Evolutionary conservation across 164 flowering plant genomes (phyloP).

Genomic region (Santalum album): DNA sequence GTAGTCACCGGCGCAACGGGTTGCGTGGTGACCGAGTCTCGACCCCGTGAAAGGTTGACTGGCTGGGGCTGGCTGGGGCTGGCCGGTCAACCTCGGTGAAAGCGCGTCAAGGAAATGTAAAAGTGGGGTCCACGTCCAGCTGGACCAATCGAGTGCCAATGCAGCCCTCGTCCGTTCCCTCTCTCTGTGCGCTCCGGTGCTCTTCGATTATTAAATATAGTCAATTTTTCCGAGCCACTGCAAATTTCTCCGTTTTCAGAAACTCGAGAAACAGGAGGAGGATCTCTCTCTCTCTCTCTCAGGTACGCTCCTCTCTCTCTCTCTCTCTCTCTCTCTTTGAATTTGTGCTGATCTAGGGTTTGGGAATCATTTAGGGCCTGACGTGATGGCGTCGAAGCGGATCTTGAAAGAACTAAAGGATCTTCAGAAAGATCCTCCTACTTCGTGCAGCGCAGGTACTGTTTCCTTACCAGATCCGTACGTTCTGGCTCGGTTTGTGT

Average conservation of each 20-base stretch:
- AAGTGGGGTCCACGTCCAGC: not conserved
- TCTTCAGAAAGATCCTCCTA: conserved; percentile 46
- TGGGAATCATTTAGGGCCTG: not conserved
- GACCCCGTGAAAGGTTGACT: too few relatives aligned
- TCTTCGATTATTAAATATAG: not conserved
- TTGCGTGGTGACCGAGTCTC: not conserved
- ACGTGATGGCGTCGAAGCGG: conserved; percentile 34
- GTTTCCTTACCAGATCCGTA: conserved; percentile 5
- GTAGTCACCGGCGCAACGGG: not conserved
- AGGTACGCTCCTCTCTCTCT: not conserved
- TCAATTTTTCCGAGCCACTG: not conserved
- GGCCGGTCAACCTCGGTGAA: not conserved
- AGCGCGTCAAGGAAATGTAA: too few relatives aligned
- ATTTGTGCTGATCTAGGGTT: conserved; percentile 9
- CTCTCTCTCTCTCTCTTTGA: not conserved
- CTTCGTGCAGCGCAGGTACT: conserved; percentile 39
- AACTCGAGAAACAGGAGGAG: not conserved
- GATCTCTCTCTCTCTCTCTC: conserved; percentile 11
- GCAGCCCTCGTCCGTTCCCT: too few relatives aligned
- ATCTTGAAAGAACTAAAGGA: conserved; percentile 38
- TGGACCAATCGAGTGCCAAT: not conserved
- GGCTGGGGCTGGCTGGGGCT: not conserved
- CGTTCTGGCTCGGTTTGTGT: not conserved
- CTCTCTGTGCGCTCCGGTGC: too few relatives aligned
- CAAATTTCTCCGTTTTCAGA: not conserved